Evolutionary conservation across 2,329 filamentous ascomycete species (phyloP).

Genomic region (Diaporthe citrichinensis): DNA sequence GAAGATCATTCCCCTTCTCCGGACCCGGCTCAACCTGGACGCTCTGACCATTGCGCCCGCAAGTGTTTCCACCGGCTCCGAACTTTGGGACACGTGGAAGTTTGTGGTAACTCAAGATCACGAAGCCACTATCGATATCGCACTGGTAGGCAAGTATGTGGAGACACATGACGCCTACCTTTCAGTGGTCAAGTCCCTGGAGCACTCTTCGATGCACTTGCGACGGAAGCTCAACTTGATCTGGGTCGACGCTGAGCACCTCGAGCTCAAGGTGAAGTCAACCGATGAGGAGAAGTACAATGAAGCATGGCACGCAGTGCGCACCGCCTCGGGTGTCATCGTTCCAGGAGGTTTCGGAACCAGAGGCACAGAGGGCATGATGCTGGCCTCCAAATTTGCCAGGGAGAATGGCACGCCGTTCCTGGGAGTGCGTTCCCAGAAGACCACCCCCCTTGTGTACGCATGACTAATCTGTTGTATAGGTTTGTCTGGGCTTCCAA

Average conservation of each 20-base stretch:
- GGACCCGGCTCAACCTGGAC: slow-evolving; percentile 75
- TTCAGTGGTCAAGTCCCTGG: slow-evolving; percentile 77
- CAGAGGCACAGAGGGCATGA: slow-evolving; percentile 91
- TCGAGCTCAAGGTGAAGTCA: slow-evolving; percentile 77
- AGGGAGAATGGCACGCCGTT: slow-evolving; percentile 85
- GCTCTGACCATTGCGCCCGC: slow-evolving; percentile 64
- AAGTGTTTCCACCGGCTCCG: slow-evolving; percentile 72
- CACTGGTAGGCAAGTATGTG: slow-evolving; percentile 93
- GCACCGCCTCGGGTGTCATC: slow-evolving; percentile 76
- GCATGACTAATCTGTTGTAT: background rate
- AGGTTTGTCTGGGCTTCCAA: slow-evolving; percentile 86
- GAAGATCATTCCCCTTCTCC: slow-evolving; percentile 78
- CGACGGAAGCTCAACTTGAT: slow-evolving; percentile 82
- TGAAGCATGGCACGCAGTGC: slow-evolving; percentile 87
- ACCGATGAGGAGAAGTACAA: slow-evolving; percentile 81
- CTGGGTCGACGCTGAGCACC: slow-evolving; percentile 87
- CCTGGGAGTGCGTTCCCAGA: slow-evolving; percentile 75
- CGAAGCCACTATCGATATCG: slow-evolving; percentile 82
- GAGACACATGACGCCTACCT: slow-evolving; percentile 89
- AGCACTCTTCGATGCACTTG: slow-evolving; percentile 93
- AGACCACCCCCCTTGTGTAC: background rate
- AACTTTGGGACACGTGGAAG: slow-evolving; percentile 84
- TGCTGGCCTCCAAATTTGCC: slow-evolving; percentile 88
- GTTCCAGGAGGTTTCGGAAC: slow-evolving; percentile 85
- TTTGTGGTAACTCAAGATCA: slow-evolving; percentile 78